Evolutionary conservation across 768 basidiomycete genomes (phyloP), one percentile per base, ranked within the genome.

Genomic region (Mycena indigotica): DNA sequence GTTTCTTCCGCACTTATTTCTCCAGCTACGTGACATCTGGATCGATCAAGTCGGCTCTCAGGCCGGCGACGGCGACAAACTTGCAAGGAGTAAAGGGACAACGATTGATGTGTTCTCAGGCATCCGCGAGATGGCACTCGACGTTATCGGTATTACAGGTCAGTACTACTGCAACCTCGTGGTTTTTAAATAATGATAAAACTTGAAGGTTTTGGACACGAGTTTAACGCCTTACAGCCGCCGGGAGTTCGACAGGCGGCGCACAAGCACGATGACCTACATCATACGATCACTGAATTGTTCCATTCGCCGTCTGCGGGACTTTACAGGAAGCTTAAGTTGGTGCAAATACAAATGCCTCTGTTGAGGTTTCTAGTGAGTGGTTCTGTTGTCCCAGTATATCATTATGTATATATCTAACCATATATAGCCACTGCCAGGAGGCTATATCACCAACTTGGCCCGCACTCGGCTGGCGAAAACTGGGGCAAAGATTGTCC

Each of bases 101-200:
- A n/a, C 10, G 35, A 60, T 75, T 15, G 69, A 77, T 41, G 53
- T 70, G 23, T 53, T 70, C 10, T 50, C 62, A 0, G 71, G 75
- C 66, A 40, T 77, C 23, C 66, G 58, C 50, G 69, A 63, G 49
- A 66, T 65, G 59, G 74, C 76, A 1, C 66, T 77, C 5, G 75
- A 77, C 35, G 66, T 77, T 24, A 77, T 77, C 28, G 76, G 76
- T 8, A 66, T 73, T n/a, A 63, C 77, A n/a, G 75, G 75, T 72
- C 41, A 39, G 44, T 39, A 46, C 23, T 55, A 46, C 41, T 8
- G 46, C 48, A 29, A 38, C 45, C 3, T 29, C 44, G 28, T 24
- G 21, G 8, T 10, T 26, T 16, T 19, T 6, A 16, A 29, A 59
- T 69, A 23, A 53, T 53, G 24, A 57, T 50, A 4, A 66, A 16